A percentile compares a stretch with the other conserved stretches of the same genome.
Conservation (phyloP, 208 protist species). For the Leishmania turanica region DNA sequence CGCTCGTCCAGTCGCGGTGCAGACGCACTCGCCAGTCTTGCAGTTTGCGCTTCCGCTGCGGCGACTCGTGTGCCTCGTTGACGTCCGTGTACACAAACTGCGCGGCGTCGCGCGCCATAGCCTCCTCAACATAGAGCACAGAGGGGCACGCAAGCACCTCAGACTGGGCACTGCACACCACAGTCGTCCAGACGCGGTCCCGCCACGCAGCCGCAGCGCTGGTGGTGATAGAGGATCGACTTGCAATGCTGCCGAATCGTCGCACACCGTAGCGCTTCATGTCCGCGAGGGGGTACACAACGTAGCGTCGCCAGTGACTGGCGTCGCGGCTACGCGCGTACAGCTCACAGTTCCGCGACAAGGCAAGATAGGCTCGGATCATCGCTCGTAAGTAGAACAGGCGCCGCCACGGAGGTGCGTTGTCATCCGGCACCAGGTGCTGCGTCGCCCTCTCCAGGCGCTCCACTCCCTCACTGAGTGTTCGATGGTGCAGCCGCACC, state of each 20-base stretch:
- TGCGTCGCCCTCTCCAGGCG: slow-evolving; percentile 66
- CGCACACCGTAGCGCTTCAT: slow-evolving; percentile 54
- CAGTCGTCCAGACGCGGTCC: slow-evolving; percentile 33
- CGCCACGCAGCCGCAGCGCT: slow-evolving; percentile 16
- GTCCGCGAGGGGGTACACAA: slow-evolving; percentile 57
- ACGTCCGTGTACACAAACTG: slow-evolving; percentile 34
- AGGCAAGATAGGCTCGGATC: slow-evolving; percentile 52
- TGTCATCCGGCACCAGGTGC: slow-evolving; percentile 35
- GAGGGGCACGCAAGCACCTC: slow-evolving; percentile 71
- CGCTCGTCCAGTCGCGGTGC: slow-evolving; percentile 55
- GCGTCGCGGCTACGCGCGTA: slow-evolving; percentile 71
- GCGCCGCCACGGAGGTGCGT: slow-evolving; percentile 28
- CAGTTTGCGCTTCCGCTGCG: slow-evolving; percentile 25
- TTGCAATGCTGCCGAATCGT: slow-evolving; percentile 17
- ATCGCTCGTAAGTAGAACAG: slow-evolving; percentile 55
- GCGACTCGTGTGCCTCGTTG: slow-evolving; percentile 34
- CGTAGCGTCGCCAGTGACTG: slow-evolving; percentile 44
- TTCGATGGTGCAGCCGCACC: slow-evolving; percentile 53
- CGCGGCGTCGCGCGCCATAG: slow-evolving; percentile 35
- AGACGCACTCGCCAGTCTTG: slow-evolving; percentile 35
- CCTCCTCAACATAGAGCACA: slow-evolving; percentile 49
- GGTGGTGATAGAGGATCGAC: neutral
- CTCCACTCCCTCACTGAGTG: slow-evolving; percentile 69
- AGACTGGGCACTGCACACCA: slow-evolving; percentile 56
- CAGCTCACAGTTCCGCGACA: slow-evolving; percentile 51